Evolutionary conservation across 164 flowering plant species (phyloP), one percentile per base, ranked within the genome.

Genomic region (Malania oleifera): DNA sequence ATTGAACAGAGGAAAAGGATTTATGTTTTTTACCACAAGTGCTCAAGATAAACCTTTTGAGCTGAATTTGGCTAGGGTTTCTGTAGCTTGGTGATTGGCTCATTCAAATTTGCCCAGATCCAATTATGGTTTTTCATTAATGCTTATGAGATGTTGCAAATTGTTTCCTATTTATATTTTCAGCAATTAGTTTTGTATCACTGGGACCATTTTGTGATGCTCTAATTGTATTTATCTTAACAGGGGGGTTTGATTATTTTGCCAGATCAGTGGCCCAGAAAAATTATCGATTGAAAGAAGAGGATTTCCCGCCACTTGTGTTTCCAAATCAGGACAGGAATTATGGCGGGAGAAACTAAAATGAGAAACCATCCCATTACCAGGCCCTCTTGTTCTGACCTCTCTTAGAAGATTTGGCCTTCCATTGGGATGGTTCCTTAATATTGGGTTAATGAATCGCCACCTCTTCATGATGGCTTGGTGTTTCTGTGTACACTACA

Each of bases 241-340:
- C 84, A 87, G 88, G 90, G 69, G 80, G 64, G 23, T 72, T 77
- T 81, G 78, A 80, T 78, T 73, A 77, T 70, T 66, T 76, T 71
- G 70, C 73, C 70, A 74, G 80, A 71, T 78, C 68, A 31, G 63
- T 66, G 61, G 76, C 65, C 56, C 60, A 60, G 72, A 68, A 50
- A 73, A 75, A 69, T 51, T 73, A 75, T 66, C 67, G 64, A 57
- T 62, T 66, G 66, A 71, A 72, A 67, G 72, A 70, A 38, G 75
- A 71, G 59, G 82, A 71, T 73, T 73, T 79, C 55, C 75, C 72
- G 17, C 80, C 79, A 54, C 66, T 70, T 40, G 64, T 53, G 22
- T 68, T 60, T 61, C 67, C 55, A 41, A 60, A 59, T 60, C 66
- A 67, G 56, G 65, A 62, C 62, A 66, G 55, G 38, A 61, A 64